phyloP scores from a whole-genome alignment of 148 eudicot species.

The Camellia japonica region DNA sequence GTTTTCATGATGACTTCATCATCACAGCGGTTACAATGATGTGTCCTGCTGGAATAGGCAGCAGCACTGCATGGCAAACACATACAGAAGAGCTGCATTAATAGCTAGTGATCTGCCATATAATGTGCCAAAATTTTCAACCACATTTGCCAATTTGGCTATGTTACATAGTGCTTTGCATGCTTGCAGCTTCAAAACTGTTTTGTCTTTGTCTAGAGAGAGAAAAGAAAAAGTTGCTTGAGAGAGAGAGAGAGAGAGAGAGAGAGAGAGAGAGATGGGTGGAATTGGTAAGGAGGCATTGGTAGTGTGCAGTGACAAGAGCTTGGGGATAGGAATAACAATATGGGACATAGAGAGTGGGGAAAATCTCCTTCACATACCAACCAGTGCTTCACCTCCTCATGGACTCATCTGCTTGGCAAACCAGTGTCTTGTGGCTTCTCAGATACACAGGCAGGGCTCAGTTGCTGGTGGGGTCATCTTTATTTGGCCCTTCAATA shows the following conservation, averaged over 20 bases:
- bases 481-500: constrained; percentile 26
- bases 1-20: too few relatives aligned
- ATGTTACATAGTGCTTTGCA: too few relatives aligned
- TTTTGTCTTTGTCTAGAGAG: background rate
- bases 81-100: background rate
- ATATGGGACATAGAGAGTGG: constrained; percentile 24
- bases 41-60: background rate
- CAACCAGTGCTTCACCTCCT: constrained; percentile 20
- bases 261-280: background rate
- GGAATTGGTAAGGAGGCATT: constrained; percentile 11
- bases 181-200: background rate
- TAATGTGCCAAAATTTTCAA: too few relatives aligned
- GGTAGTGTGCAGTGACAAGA: constrained; percentile 29
- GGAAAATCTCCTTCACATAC: constrained; percentile 19
- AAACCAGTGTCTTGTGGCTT: constrained; percentile 22
- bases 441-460: constrained; percentile 24
- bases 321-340: constrained; percentile 19
- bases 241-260: too few relatives aligned
- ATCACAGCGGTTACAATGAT: background rate
- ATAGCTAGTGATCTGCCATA: background rate
- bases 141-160: too few relatives aligned
- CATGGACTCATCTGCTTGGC: constrained; percentile 20
- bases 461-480: constrained; percentile 23
- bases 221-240: background rate
- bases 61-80: background rate